A percentile compares a stretch with the other conserved stretches of the same genome.
phyloP scores from a whole-genome alignment of 257 asterid species.

The Haberlea rhodopensis region DNA sequence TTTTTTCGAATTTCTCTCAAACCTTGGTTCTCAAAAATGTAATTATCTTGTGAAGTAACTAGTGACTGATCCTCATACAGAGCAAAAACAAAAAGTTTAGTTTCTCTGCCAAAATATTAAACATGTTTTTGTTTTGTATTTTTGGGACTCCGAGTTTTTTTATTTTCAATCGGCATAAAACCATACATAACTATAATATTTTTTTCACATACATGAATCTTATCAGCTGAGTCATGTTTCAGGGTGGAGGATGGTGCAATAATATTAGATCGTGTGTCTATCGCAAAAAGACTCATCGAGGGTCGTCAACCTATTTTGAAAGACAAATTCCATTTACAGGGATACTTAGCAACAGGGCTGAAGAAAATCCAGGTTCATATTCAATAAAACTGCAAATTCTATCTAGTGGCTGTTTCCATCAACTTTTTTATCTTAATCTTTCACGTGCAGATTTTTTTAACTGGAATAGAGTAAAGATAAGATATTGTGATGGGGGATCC shows the following conservation, averaged over 20 bases:
- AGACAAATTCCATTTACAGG: conserved; percentile 54
- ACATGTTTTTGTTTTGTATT: background rate
- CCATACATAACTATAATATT: background rate
- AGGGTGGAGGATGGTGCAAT: conserved; percentile 99
- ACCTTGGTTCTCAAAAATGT: too few relatives aligned
- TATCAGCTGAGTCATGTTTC: conserved; percentile 23
- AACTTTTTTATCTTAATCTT: conserved; percentile 8
- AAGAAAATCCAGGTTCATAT: conserved; percentile 59
- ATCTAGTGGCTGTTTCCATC: background rate
- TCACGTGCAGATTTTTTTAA: conserved; percentile 52
- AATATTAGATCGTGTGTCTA: conserved; percentile 43
- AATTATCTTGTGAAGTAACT: too few relatives aligned
- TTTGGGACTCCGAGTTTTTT: background rate
- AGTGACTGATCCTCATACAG: too few relatives aligned
- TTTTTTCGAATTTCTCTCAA: too few relatives aligned
- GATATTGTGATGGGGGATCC: conserved; percentile 75
- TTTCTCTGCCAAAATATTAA: too few relatives aligned
- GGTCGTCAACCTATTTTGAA: conserved; percentile 55
- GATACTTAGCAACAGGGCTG: conserved; percentile 56
- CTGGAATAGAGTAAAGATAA: conserved; percentile 69
- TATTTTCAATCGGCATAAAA: background rate
- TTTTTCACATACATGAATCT: conserved; percentile 4
- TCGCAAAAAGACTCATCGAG: conserved; percentile 56
- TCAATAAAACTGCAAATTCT: background rate
- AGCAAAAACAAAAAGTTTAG: too few relatives aligned